These are phyloP conservation scores for Xylaria cubensis DNA, from an alignment of 495 filamentous ascomycete species.

Conservation along the genomic window DNA sequence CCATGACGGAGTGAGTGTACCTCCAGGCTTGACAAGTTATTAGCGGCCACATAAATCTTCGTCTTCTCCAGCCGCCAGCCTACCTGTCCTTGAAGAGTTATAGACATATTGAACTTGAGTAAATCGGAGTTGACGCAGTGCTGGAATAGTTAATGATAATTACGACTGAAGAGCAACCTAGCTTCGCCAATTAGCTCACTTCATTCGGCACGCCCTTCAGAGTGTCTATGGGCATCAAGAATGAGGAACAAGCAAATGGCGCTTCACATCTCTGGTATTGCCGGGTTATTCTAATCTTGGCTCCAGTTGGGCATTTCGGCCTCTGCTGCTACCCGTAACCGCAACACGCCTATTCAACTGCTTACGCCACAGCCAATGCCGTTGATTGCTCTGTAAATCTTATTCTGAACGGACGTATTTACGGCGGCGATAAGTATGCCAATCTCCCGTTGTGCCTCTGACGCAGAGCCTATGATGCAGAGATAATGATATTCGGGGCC, in stretches of 20 bases:
- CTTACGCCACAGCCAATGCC: no score
- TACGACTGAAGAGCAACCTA: neutral
- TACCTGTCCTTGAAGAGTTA: slow-evolving; percentile 41
- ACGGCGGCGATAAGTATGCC: no score
- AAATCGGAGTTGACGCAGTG: neutral
- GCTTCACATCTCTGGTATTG: neutral
- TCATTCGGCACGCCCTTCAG: neutral
- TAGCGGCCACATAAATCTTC: neutral
- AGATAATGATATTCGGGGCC: no score
- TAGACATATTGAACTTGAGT: slow-evolving; percentile 26
- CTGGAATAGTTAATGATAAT: slow-evolving; percentile 34
- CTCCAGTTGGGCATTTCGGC: no score
- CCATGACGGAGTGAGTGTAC: slow-evolving; percentile 35
- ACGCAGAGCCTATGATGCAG: no score
- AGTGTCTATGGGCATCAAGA: no score
- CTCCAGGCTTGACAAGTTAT: neutral
- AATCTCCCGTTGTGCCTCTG: no score
- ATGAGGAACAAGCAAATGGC: neutral
- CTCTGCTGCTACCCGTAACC: no score
- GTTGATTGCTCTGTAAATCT: no score
- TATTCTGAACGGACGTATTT: no score
- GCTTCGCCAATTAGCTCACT: neutral
- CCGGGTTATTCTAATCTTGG: no score
- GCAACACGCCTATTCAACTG: no score
- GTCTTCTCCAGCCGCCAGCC: neutral